A percentile compares a stretch with the other conserved stretches of the same genome.
These are phyloP conservation scores for Eugenia klotzschiana DNA, from an alignment of 441 rosid genomes.

Conservation along the genomic window DNA sequence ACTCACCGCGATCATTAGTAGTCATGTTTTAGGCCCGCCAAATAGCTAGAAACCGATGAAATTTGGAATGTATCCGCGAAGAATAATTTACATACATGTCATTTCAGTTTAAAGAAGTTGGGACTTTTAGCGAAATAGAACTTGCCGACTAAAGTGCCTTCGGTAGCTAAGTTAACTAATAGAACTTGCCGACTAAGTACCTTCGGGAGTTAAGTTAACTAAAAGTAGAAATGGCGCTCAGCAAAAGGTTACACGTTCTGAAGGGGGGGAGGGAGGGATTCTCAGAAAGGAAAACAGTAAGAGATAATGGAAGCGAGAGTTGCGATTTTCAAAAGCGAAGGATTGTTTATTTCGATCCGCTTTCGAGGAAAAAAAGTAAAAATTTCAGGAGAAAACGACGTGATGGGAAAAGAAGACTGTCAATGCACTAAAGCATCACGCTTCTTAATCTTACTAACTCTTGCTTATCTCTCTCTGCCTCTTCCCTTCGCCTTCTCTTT, in stretches of 20 bases:
- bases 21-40: neutral
- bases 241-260: neutral
- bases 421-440: neutral
- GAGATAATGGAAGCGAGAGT: neutral
- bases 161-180: neutral
- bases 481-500: neutral
- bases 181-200: no score
- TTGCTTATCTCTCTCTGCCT: no score
- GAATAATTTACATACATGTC: no score
- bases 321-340: neutral
- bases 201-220: neutral
- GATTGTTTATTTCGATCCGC: neutral
- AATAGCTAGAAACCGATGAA: neutral
- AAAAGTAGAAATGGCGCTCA: neutral
- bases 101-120: neutral
- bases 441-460: neutral
- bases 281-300: neutral
- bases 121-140: neutral
- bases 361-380: neutral
- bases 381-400: neutral
- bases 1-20: accelerated
- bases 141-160: neutral
- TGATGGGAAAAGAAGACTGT: neutral
- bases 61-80: neutral
- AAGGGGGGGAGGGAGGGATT: no score